Percentiles rank a stretch among this genome's conserved stretches.
These are phyloP conservation scores for Monosporascus sp. DNA, from an alignment of 2,329 filamentous ascomycete genomes.

Conservation along the genomic window DNA sequence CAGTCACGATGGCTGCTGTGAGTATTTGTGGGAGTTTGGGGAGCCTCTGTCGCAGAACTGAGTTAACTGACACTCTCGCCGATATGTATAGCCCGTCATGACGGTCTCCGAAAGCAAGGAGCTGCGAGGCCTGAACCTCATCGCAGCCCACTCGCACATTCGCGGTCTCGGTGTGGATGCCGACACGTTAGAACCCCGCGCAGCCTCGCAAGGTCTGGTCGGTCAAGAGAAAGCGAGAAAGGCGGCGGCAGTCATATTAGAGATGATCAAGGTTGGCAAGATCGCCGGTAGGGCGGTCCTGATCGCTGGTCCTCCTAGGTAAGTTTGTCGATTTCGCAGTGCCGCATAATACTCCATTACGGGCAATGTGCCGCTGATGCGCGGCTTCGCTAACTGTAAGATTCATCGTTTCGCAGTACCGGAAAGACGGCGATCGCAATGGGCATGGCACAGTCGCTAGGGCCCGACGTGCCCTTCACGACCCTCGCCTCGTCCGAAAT, in stretches of 20 bases:
- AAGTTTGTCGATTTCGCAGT: conserved; percentile 13
- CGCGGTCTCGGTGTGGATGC: conserved; percentile 89
- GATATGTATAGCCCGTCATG: conserved; percentile 45
- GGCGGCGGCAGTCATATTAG: conserved; percentile 89
- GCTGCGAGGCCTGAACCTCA: conserved; percentile 92
- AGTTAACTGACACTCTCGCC: conserved; percentile 12
- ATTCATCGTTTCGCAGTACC: conserved; percentile 53
- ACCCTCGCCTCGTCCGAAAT: conserved; percentile 95
- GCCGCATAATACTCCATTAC: too few species aligned
- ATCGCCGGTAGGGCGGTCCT: conserved; percentile 93
- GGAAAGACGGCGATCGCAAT: conserved; percentile 98
- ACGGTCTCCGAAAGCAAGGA: conserved; percentile 95
- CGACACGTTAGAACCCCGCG: conserved; percentile 82
- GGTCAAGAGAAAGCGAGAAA: conserved; percentile 96
- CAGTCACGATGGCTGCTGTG: conserved; percentile 40
- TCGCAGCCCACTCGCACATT: conserved; percentile 97
- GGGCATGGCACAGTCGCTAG: conserved; percentile 96
- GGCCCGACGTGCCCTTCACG: conserved; percentile 91
- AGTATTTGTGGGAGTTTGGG: neutral
- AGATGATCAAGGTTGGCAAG: conserved; percentile 99
- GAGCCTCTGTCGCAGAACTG: too few species aligned
- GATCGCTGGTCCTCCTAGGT: conserved; percentile 89
- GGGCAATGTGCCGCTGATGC: neutral
- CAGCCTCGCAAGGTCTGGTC: conserved; percentile 84
- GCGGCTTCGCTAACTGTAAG: conserved; percentile 8